Evolutionary conservation across 306 rosid species (phyloP).

Genomic region (Prosopis cineraria): DNA sequence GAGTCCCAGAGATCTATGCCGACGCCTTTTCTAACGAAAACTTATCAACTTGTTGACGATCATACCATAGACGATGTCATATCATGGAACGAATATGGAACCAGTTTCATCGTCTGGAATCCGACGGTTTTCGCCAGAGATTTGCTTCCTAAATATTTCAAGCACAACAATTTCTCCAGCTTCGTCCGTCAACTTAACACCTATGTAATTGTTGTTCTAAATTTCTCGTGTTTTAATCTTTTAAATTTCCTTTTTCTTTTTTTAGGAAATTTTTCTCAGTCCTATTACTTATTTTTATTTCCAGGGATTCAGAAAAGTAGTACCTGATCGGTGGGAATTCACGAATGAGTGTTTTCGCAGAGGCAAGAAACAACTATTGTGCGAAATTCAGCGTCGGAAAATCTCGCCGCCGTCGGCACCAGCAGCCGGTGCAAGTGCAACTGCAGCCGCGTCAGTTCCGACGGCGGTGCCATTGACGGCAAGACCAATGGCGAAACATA

Average conservation of each 20-base stretch:
- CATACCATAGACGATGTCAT: constrained; percentile 70
- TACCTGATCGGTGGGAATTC: constrained; percentile 95
- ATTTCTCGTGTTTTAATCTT: neutral
- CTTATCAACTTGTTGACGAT: constrained; percentile 79
- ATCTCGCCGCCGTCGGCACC: constrained; percentile 30
- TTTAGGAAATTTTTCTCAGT: neutral
- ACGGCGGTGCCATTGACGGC: constrained; percentile 31
- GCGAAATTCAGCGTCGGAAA: constrained; percentile 86
- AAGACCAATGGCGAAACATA: constrained; percentile 33
- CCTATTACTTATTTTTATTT: neutral
- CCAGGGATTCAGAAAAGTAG: constrained; percentile 85
- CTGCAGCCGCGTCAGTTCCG: neutral
- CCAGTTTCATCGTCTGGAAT: constrained; percentile 91
- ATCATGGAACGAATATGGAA: constrained; percentile 91
- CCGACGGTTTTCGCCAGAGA: constrained; percentile 83
- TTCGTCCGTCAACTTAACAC: constrained; percentile 77
- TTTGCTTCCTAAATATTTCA: neutral
- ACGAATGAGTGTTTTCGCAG: constrained; percentile 71
- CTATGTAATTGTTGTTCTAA: constrained; percentile 47
- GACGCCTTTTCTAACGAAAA: constrained; percentile 81
- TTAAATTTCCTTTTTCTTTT: too few species aligned
- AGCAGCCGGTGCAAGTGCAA: neutral
- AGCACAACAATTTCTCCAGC: constrained; percentile 1
- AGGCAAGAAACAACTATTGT: constrained; percentile 67
- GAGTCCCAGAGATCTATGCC: constrained; percentile 62